Conservation (phyloP, 2,329 filamentous ascomycete genomes). For the Chaetomiaceae sp. region DNA sequence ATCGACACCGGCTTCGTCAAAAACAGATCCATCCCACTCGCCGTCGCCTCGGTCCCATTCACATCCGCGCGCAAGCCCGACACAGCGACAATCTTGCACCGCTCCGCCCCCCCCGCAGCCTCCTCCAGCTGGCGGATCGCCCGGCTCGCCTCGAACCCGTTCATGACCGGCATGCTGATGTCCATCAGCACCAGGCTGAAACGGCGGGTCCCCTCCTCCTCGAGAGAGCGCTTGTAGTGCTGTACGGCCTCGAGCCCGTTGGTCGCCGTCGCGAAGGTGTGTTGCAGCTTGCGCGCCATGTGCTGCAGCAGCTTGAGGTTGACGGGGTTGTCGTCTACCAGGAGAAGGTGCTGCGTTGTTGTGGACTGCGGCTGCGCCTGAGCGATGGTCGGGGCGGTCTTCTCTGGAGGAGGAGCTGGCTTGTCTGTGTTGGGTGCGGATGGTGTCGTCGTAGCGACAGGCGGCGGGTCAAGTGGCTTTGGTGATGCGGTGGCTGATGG, state of each 20-base stretch:
- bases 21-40: conserved; percentile 41
- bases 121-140: conserved; percentile 26
- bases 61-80: conserved; percentile 40
- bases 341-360: conserved; percentile 24
- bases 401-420: not conserved
- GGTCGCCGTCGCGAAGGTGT: conserved; percentile 35
- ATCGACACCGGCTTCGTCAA: conserved; percentile 47
- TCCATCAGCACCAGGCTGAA: conserved; percentile 42
- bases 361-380: not conserved
- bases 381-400: not conserved
- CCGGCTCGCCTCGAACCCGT: conserved; percentile 28
- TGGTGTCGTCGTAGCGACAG: not conserved
- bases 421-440: not conserved
- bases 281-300: conserved; percentile 33
- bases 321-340: conserved; percentile 39
- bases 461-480: no score
- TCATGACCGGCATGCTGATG: conserved; percentile 30
- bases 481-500: no score
- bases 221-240: conserved; percentile 30
- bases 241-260: conserved; percentile 45
- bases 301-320: conserved; percentile 35
- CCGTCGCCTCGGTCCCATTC: conserved; percentile 40
- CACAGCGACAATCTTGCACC: conserved; percentile 35
- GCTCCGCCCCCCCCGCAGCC: not conserved
- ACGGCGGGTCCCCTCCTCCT: conserved; percentile 26